phyloP scores from a whole-genome alignment of 192 early-diverging fungal genomes.

The Backusella tuberculispora region DNA sequence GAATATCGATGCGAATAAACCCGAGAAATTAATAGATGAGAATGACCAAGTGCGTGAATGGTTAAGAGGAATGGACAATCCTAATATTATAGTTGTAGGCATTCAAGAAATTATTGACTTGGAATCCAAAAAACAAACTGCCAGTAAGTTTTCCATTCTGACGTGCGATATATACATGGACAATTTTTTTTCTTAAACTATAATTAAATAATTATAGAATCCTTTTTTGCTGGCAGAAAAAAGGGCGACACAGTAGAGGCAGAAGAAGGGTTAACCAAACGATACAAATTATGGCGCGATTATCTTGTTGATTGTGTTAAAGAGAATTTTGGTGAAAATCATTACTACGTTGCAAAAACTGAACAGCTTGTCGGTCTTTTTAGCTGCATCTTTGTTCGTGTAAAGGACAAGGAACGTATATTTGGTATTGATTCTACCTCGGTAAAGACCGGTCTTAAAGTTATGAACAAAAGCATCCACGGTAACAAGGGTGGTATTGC shows the following conservation, averaged over 20 bases:
- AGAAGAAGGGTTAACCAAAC: conserved; percentile 62
- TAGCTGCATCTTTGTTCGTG: conserved; percentile 81
- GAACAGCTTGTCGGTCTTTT: conserved; percentile 92
- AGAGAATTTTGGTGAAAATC: conserved; percentile 50
- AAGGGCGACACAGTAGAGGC: conserved; percentile 53
- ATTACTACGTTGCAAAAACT: conserved; percentile 69
- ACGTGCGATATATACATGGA: not conserved
- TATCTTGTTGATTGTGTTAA: conserved; percentile 63
- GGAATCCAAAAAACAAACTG: conserved; percentile 77
- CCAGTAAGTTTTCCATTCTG: conserved; percentile 49
- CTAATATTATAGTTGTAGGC: conserved; percentile 80
- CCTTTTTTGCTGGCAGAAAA: conserved; percentile 56
- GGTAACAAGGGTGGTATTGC: conserved; percentile 92
- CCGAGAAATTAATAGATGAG: conserved; percentile 61
- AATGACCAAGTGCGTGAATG: conserved; percentile 54
- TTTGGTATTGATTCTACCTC: conserved; percentile 65
- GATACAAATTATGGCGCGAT: conserved; percentile 85
- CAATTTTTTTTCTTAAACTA: not conserved
- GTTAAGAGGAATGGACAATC: conserved; percentile 52
- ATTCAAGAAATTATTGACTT: conserved; percentile 89
- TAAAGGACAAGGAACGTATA: conserved; percentile 53
- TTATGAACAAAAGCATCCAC: conserved; percentile 65
- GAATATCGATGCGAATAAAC: conserved; percentile 93
- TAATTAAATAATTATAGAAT: conserved; percentile 38
- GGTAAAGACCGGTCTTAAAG: conserved; percentile 88